Conservation (phyloP, 148 eudicot species). For the Chenopodium album region DNA sequence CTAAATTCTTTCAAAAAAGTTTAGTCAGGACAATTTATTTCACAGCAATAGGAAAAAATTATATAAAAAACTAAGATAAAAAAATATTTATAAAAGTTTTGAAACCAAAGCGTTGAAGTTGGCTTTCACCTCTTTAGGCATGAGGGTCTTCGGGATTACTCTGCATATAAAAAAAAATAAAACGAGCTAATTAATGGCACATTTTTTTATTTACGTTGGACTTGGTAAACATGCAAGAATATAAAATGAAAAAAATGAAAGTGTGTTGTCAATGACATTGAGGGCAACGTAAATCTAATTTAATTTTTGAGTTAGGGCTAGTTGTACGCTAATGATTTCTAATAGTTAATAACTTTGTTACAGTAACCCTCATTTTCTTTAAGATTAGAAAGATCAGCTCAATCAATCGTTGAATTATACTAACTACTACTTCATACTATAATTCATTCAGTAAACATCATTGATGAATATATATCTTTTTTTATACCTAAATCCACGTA, state of each 20-base stretch:
- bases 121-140: constrained; percentile 79
- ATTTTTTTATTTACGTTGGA: not conserved
- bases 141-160: constrained; percentile 80
- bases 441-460: not conserved
- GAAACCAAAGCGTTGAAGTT: not conserved
- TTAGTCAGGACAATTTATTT: too few relatives aligned
- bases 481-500: too few relatives aligned
- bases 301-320: not conserved
- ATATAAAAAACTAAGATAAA: too few relatives aligned
- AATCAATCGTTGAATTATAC: not conserved
- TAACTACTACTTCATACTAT: not conserved
- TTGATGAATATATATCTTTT: not conserved
- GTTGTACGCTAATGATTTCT: not conserved
- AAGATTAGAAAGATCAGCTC: not conserved
- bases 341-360: too few relatives aligned
- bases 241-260: too few relatives aligned
- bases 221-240: not conserved
- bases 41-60: not conserved
- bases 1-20: too few relatives aligned
- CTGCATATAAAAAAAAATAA: constrained; percentile 38
- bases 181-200: not conserved
- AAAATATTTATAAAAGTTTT: too few relatives aligned
- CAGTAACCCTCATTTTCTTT: too few relatives aligned
- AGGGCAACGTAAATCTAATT: not conserved
- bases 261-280: not conserved